A percentile compares a stretch with the other conserved stretches of the same genome.
phyloP scores from a whole-genome alignment of 306 rosid genomes.

The Malus sieversii region DNA sequence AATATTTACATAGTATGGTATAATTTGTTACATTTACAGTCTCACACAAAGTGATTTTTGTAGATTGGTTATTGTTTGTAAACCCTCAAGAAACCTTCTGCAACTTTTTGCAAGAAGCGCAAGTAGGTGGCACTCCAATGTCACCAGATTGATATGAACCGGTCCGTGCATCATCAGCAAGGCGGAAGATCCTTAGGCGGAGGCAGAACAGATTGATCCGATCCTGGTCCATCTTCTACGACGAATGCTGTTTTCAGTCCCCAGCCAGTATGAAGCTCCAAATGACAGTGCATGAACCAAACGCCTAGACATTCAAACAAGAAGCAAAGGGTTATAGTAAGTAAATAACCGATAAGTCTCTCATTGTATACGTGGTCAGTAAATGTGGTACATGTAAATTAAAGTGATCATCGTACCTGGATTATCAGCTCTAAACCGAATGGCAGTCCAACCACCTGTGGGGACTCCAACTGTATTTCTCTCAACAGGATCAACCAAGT shows the following conservation, averaged over 20 bases:
- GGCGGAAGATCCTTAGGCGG: slow-evolving; percentile 74
- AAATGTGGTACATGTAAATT: not conserved
- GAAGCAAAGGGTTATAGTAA: not conserved
- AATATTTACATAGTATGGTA: not conserved
- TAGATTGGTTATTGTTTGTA: not conserved
- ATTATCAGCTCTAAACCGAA: slow-evolving; percentile 69
- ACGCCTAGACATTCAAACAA: slow-evolving; percentile 38
- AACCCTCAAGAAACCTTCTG: slow-evolving; percentile 29
- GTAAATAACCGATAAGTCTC: not conserved
- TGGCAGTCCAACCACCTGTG: slow-evolving; percentile 75
- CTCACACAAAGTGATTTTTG: slow-evolving; percentile 8
- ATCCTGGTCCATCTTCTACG: slow-evolving; percentile 62
- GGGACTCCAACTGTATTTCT: slow-evolving; percentile 82
- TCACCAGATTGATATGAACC: slow-evolving; percentile 34
- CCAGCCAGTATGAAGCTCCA: slow-evolving; percentile 80
- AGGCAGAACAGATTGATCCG: slow-evolving; percentile 51
- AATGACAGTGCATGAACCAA: slow-evolving; percentile 84
- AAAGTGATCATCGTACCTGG: slow-evolving; percentile 37
- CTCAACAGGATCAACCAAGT: slow-evolving; percentile 72
- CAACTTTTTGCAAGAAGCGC: slow-evolving; percentile 32
- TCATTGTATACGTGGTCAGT: not conserved
- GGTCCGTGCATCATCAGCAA: slow-evolving; percentile 41
- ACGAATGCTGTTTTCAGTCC: slow-evolving; percentile 75
- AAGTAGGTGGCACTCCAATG: slow-evolving; percentile 14
- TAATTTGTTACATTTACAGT: slow-evolving; percentile 4